Conservation (phyloP, 139 green algal genomes). For the Zygnema cylindricum region DNA sequence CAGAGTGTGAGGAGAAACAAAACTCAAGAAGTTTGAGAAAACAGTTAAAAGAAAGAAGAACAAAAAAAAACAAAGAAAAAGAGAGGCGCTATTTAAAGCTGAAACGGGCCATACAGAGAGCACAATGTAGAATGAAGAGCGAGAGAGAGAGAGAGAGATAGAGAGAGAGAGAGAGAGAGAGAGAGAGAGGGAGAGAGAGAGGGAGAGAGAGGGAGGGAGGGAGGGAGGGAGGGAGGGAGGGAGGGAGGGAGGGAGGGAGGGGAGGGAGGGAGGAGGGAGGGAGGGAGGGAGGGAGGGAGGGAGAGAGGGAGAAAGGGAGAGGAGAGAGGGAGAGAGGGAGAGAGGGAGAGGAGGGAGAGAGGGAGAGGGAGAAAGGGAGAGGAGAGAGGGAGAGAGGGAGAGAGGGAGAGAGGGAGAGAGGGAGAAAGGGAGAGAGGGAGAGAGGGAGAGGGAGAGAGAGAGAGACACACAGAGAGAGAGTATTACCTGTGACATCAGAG, state of each 20-base stretch:
- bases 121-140: too few relatives aligned
- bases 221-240: not conserved
- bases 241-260: too few relatives aligned
- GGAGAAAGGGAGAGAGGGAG: not conserved
- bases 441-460: not conserved
- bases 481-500: constrained; percentile 20
- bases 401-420: not conserved
- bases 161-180: too few relatives aligned
- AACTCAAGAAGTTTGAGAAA: not conserved
- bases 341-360: not conserved
- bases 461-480: not conserved
- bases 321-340: not conserved
- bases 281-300: not conserved
- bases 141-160: too few relatives aligned
- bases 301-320: not conserved
- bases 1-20: too few relatives aligned
- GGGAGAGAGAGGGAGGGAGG: not conserved
- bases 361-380: not conserved
- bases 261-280: too few relatives aligned
- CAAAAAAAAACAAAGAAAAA: not conserved
- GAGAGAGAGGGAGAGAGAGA: constrained; percentile 4
- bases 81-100: not conserved
- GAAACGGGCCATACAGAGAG: too few relatives aligned
- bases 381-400: not conserved
- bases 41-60: not conserved